Percentiles rank a stretch among this genome's conserved stretches.
phyloP scores from a whole-genome alignment of 371 early-diverging fungal genomes.

The Lichtheimia hyalospora region DNA sequence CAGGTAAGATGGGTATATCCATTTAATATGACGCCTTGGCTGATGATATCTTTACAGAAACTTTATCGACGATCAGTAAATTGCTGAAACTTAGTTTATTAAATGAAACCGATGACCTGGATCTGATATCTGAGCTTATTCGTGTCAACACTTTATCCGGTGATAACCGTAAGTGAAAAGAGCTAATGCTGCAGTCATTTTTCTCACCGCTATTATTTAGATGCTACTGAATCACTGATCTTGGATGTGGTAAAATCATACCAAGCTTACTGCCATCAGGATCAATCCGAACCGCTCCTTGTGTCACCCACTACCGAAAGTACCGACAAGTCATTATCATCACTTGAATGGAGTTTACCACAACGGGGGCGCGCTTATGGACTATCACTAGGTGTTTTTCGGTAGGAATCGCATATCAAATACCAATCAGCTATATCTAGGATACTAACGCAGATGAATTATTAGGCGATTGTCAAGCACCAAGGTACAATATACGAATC shows the following conservation, averaged over 20 bases:
- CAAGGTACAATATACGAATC: slow-evolving; percentile 28
- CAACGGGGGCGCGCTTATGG: slow-evolving; percentile 31
- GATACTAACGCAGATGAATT: not conserved
- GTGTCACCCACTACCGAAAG: slow-evolving; percentile 1
- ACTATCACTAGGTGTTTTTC: slow-evolving; percentile 28
- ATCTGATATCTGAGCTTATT: slow-evolving; percentile 38
- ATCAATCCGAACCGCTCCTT: not conserved
- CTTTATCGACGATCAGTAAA: slow-evolving; percentile 6
- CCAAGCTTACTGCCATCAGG: slow-evolving; percentile 17
- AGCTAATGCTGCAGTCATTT: not conserved
- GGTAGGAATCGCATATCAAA: not conserved
- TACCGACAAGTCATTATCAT: not conserved
- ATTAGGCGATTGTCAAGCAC: slow-evolving; percentile 21
- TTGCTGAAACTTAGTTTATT: slow-evolving; percentile 27
- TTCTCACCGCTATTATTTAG: slow-evolving; percentile 7
- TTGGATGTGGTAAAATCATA: slow-evolving; percentile 19
- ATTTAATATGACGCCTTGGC: no score
- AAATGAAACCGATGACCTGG: slow-evolving; percentile 33
- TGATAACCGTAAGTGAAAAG: slow-evolving; percentile 16
- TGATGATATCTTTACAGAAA: not conserved
- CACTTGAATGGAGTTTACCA: slow-evolving; percentile 28
- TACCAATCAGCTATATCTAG: not conserved
- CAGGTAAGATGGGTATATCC: not conserved
- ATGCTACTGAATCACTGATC: slow-evolving; percentile 18
- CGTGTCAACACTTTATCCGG: slow-evolving; percentile 15